These are phyloP conservation scores for Trichoderma gamsii DNA, from an alignment of 495 filamentous ascomycete species.

Conservation along the genomic window DNA sequence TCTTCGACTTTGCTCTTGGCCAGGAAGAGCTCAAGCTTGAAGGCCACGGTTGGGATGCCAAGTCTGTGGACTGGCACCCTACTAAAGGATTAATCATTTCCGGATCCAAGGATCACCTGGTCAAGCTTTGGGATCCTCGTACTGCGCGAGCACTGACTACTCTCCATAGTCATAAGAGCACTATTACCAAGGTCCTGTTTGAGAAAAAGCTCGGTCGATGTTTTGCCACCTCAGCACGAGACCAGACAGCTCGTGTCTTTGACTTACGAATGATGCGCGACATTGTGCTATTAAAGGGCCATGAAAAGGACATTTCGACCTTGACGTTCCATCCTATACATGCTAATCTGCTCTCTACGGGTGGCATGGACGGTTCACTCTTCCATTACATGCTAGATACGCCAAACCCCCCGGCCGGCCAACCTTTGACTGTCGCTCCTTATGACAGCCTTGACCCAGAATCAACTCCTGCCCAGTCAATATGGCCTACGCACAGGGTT, in stretches of 20 bases:
- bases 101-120: conserved; percentile 92
- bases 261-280: conserved; percentile 98
- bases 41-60: conserved; percentile 94
- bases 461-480: conserved; percentile 72
- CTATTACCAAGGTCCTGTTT: conserved; percentile 82
- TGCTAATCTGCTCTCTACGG: conserved; percentile 79
- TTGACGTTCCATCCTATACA: conserved; percentile 93
- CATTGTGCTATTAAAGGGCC: conserved; percentile 80
- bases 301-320: conserved; percentile 92
- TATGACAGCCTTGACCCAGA: conserved; percentile 76
- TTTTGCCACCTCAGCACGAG: conserved; percentile 84
- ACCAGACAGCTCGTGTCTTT: conserved; percentile 86
- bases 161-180: conserved; percentile 95
- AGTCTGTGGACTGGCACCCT: conserved; percentile 95
- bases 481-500: conserved; percentile 80
- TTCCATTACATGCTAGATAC: conserved; percentile 92
- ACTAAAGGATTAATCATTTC: conserved; percentile 91
- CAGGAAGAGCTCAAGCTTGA: conserved; percentile 71
- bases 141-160: conserved; percentile 86
- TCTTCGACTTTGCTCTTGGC: conserved; percentile 92
- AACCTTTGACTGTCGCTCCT: conserved; percentile 60
- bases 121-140: conserved; percentile 96
- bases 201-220: conserved; percentile 75
- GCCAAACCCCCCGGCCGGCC: conserved; percentile 69
- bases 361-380: conserved; percentile 79